Percentiles rank a stretch among this genome's conserved stretches.
phyloP scores from a whole-genome alignment of 768 basidiomycete species.

The Trichaptum fuscoviolaceum region DNA sequence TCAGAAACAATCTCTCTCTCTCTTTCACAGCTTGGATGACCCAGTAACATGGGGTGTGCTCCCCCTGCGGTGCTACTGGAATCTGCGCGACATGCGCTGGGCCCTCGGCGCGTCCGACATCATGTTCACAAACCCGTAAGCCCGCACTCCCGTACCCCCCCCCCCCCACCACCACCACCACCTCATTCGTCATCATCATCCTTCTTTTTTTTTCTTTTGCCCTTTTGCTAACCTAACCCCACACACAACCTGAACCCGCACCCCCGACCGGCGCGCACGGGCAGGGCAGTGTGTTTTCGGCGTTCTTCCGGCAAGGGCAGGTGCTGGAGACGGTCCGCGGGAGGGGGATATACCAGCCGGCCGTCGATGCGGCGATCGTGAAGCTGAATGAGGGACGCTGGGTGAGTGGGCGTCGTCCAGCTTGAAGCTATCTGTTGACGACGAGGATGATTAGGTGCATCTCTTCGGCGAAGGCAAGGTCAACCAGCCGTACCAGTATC shows the following conservation, averaged over 20 bases:
- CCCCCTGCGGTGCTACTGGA: constrained; percentile 56
- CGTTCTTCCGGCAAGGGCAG: constrained; percentile 86
- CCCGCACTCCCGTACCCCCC: no score
- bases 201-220: no score
- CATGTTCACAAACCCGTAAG: constrained; percentile 90
- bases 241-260: no score
- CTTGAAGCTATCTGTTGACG: neutral
- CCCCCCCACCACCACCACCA: no score
- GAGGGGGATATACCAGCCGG: constrained; percentile 82
- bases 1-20: constrained; percentile 6
- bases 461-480: constrained; percentile 89
- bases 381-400: constrained; percentile 79
- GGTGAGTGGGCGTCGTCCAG: constrained; percentile 43
- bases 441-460: constrained; percentile 55
- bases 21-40: constrained; percentile 61
- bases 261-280: no score
- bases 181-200: no score
- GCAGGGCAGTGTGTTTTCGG: constrained; percentile 59
- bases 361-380: constrained; percentile 77
- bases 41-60: constrained; percentile 86
- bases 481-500: constrained; percentile 61
- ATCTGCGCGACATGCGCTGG: constrained; percentile 70
- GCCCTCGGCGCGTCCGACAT: constrained; percentile 89
- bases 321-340: constrained; percentile 91
- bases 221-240: no score